Evolutionary conservation across 495 filamentous ascomycete genomes (phyloP).

Genomic region (Penicillium malachiteum): DNA sequence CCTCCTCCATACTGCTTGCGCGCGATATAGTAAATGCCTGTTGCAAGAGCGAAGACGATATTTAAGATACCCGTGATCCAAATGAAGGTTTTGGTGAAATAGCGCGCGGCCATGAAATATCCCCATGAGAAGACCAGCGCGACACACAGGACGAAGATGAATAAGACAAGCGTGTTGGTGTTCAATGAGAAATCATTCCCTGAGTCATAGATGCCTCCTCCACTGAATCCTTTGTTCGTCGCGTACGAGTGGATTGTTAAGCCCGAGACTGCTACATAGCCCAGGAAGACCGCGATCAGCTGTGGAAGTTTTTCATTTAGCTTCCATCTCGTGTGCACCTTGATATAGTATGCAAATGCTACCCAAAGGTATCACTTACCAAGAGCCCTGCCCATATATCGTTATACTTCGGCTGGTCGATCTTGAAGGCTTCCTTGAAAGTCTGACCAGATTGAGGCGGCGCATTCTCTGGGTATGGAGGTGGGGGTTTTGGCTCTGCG

Average conservation of each 20-base stretch:
- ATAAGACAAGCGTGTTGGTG: conserved; percentile 84
- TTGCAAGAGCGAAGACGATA: conserved; percentile 65
- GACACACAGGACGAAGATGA: conserved; percentile 69
- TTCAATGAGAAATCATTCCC: conserved; percentile 63
- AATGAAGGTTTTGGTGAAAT: conserved; percentile 86
- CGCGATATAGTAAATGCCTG: conserved; percentile 65
- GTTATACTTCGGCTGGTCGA: conserved; percentile 82
- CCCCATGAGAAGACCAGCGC: conserved; percentile 71
- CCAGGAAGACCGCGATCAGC: conserved; percentile 71
- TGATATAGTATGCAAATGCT: background rate
- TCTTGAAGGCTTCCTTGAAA: conserved; percentile 77
- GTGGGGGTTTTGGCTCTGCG: conserved; percentile 31
- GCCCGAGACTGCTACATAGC: conserved; percentile 75
- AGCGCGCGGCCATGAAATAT: conserved; percentile 74
- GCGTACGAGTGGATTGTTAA: conserved; percentile 76
- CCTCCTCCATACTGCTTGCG: conserved; percentile 74
- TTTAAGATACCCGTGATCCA: conserved; percentile 78
- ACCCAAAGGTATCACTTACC: conserved; percentile 35
- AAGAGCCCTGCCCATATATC: conserved; percentile 85
- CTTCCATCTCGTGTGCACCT: background rate
- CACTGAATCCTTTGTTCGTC: conserved; percentile 62
- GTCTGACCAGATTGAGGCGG: conserved; percentile 23
- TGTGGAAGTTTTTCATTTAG: conserved; percentile 25
- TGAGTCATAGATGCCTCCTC: conserved; percentile 71
- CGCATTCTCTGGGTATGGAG: conserved; percentile 28